Percentiles rank a stretch among this genome's conserved stretches.
Evolutionary conservation across 306 rosid genomes (phyloP).

Genomic region (Inga oerstediana): DNA sequence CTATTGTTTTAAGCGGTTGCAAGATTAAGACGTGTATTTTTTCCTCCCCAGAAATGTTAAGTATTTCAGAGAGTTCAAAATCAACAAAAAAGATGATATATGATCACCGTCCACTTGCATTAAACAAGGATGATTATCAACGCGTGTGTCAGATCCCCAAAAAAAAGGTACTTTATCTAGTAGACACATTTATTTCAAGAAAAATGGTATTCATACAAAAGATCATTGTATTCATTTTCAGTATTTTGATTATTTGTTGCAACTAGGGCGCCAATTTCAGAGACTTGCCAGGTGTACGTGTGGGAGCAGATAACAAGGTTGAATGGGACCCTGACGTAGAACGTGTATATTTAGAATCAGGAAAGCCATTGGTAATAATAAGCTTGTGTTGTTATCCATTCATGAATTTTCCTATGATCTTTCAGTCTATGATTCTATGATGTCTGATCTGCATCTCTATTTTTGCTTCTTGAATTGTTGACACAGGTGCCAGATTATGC

Average conservation of each 20-base stretch:
- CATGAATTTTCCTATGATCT: not conserved
- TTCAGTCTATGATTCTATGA: not conserved
- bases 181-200: not conserved
- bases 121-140: slow-evolving; percentile 66
- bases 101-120: slow-evolving; percentile 66
- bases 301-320: slow-evolving; percentile 58
- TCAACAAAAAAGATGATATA: slow-evolving; percentile 27
- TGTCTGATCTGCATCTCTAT: not conserved
- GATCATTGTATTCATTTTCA: not conserved
- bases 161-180: slow-evolving; percentile 55
- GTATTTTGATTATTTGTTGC: not conserved
- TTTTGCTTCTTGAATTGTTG: not conserved
- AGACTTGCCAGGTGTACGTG: slow-evolving; percentile 79
- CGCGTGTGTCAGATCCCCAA: slow-evolving; percentile 70
- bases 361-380: slow-evolving; percentile 74
- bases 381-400: not conserved
- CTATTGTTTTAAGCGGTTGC: no score
- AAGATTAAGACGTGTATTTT: not conserved
- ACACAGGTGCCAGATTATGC: slow-evolving; percentile 85
- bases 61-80: not conserved
- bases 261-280: slow-evolving; percentile 77
- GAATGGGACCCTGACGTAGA: slow-evolving; percentile 61
- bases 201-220: not conserved
- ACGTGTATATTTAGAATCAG: slow-evolving; percentile 63
- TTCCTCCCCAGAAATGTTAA: slow-evolving; percentile 43